Conservation (phyloP, 306 rosid species). For the Prinsepia uniflora region DNA sequence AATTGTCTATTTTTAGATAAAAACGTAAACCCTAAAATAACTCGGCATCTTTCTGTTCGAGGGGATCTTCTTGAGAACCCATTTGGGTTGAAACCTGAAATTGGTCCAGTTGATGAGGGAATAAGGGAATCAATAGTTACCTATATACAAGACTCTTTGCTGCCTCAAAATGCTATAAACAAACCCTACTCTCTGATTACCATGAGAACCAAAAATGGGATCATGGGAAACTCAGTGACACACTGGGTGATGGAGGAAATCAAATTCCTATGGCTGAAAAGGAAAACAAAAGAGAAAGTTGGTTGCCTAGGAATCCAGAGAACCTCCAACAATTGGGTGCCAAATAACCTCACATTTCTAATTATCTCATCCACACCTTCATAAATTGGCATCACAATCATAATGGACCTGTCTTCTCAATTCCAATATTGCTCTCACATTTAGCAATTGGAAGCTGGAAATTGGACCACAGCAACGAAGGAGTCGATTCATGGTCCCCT, state of each 20-base stretch:
- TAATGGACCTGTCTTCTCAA: slow-evolving; percentile 18
- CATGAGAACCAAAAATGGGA: background rate
- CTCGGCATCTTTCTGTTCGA: no score
- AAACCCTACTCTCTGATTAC: background rate
- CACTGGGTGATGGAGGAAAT: slow-evolving; percentile 1
- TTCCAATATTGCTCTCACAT: slow-evolving; percentile 27
- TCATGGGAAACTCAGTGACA: slow-evolving; percentile 12
- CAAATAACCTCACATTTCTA: background rate
- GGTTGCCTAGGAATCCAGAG: slow-evolving; percentile 19
- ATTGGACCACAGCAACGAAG: slow-evolving; percentile 38
- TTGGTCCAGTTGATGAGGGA: no score
- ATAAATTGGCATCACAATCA: background rate
- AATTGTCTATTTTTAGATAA: no score
- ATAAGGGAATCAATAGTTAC: no score
- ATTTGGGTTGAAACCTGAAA: no score
- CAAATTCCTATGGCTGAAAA: slow-evolving; percentile 1
- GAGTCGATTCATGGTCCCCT: slow-evolving; percentile 24
- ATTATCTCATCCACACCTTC: slow-evolving; percentile 4
- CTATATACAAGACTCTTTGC: no score
- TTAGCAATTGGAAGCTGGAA: background rate
- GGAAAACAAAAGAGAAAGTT: slow-evolving; percentile 11
- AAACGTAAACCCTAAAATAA: no score
- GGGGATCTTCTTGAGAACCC: no score
- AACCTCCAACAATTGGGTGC: background rate
- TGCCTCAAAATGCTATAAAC: no score